Evolutionary conservation across 1,284 basidiomycete species (phyloP).

Genomic region (Trametes versicolor): DNA sequence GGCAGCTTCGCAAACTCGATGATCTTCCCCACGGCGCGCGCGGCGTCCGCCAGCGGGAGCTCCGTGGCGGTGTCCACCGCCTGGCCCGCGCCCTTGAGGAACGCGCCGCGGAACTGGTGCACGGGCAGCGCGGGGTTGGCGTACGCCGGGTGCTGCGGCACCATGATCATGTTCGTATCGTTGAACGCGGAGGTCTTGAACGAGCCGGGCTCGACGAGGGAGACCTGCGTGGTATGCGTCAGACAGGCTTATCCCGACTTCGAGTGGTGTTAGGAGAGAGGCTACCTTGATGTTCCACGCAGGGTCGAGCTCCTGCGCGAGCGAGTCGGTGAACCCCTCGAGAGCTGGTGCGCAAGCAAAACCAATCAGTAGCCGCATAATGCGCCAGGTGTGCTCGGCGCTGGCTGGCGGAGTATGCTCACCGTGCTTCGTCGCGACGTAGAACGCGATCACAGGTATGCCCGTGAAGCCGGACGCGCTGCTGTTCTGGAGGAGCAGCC

Average conservation of each 20-base stretch:
- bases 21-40: not conserved
- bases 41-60: slow-evolving; percentile 9
- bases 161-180: not conserved
- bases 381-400: too few relatives aligned
- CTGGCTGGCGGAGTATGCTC: too few relatives aligned
- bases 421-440: too few relatives aligned
- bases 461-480: too few relatives aligned
- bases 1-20: slow-evolving; percentile 10
- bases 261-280: not conserved
- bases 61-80: slow-evolving; percentile 15
- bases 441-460: too few relatives aligned
- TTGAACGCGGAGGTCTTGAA: slow-evolving; percentile 24
- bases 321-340: not conserved
- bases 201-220: slow-evolving; percentile 27
- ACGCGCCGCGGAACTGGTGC: slow-evolving; percentile 7
- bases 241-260: not conserved
- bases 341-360: too few relatives aligned
- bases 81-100: slow-evolving; percentile 18
- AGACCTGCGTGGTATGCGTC: slow-evolving; percentile 13
- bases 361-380: too few relatives aligned
- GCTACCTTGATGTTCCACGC: not conserved
- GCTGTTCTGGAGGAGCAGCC: too few relatives aligned
- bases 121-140: slow-evolving; percentile 14
- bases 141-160: slow-evolving; percentile 31
- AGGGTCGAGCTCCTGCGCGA: not conserved